phyloP scores from a whole-genome alignment of 768 basidiomycete species.

The Austroboletus eburneus region DNA sequence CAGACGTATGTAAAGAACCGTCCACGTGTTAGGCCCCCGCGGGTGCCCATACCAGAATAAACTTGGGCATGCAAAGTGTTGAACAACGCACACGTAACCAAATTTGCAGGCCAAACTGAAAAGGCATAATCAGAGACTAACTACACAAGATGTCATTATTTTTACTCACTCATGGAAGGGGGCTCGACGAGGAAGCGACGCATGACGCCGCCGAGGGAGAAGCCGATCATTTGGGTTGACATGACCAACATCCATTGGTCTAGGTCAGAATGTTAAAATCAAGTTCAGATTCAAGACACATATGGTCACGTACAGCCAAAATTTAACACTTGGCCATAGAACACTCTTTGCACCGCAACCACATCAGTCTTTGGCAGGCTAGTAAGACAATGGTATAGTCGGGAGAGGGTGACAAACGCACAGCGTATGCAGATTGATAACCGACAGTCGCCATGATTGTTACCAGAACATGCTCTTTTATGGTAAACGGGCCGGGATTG shows the following conservation, averaged over 20 bases:
- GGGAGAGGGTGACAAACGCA: slow-evolving; percentile 5
- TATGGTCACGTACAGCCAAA: slow-evolving; percentile 39
- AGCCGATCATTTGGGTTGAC: slow-evolving; percentile 71
- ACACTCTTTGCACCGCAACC: slow-evolving; percentile 67
- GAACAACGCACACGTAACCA: slow-evolving; percentile 70
- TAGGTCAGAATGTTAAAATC: slow-evolving; percentile 11
- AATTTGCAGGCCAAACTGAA: slow-evolving; percentile 69
- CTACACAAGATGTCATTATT: no score
- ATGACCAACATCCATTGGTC: slow-evolving; percentile 61
- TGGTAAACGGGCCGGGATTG: slow-evolving; percentile 76
- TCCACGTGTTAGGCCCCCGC: slow-evolving; percentile 47
- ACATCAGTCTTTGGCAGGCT: slow-evolving; percentile 50
- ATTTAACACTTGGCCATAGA: slow-evolving; percentile 54
- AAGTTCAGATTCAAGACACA: background rate
- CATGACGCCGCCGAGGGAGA: slow-evolving; percentile 54
- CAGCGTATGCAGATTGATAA: slow-evolving; percentile 22
- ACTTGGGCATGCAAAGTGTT: slow-evolving; percentile 67
- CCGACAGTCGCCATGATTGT: slow-evolving; percentile 63
- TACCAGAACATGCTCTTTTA: slow-evolving; percentile 71
- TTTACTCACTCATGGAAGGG: slow-evolving; percentile 56
- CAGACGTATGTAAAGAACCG: slow-evolving; percentile 50
- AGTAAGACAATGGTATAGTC: background rate
- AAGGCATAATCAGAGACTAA: slow-evolving; percentile 16
- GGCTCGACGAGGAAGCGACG: slow-evolving; percentile 63
- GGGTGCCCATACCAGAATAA: slow-evolving; percentile 41